Conservation (phyloP, 345 rosid species). For the Rhodamnia argentea region DNA sequence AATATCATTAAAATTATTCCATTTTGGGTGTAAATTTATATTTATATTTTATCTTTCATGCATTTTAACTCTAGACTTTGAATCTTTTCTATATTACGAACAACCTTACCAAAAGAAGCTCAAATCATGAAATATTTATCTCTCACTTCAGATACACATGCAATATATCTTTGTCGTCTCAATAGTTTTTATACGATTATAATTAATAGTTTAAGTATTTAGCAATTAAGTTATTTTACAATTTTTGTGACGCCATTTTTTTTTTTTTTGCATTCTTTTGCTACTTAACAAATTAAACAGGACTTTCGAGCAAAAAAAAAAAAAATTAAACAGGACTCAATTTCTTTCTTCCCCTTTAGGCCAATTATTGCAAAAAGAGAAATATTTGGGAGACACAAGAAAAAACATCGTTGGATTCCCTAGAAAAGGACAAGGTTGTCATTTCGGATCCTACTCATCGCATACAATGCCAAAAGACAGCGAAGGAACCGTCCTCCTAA, state of each 20-base stretch:
- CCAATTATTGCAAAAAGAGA: background rate
- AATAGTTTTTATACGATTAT: background rate
- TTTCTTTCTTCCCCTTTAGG: background rate
- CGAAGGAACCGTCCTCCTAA: background rate
- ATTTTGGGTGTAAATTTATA: background rate
- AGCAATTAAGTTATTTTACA: background rate
- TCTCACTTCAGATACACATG: background rate
- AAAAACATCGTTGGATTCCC: background rate
- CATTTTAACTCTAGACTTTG: background rate
- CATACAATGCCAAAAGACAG: background rate
- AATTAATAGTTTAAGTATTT: background rate
- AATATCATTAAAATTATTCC: background rate
- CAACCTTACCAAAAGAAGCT: background rate
- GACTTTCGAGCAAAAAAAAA: background rate
- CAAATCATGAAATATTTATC: background rate
- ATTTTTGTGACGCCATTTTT: background rate
- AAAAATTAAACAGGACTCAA: background rate
- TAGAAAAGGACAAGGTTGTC: background rate
- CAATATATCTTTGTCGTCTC: background rate
- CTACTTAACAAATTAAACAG: background rate
- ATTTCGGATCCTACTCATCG: background rate
- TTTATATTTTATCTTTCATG: background rate
- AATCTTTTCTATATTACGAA: background rate
- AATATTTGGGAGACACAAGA: background rate
- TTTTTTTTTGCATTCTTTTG: background rate